Evolutionary conservation across 768 basidiomycete species (phyloP).

Genomic region (Trametes sanguinea): DNA sequence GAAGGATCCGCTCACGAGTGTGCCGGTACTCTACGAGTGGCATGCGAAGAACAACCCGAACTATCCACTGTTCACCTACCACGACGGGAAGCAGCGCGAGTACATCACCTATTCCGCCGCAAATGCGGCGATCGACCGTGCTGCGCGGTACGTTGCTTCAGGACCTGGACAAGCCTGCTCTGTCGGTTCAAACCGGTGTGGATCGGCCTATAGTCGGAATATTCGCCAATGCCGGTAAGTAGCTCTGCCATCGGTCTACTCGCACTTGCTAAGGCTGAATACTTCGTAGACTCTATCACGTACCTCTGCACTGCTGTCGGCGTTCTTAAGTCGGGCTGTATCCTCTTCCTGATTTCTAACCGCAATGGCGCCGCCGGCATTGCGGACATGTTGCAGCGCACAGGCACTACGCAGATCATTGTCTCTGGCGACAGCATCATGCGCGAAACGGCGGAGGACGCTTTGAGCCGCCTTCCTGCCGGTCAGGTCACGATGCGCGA

Average conservation of each 20-base stretch:
- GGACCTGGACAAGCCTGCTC: neutral
- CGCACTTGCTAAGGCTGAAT: neutral
- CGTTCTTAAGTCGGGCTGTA: slow-evolving; percentile 22
- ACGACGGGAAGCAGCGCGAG: slow-evolving; percentile 12
- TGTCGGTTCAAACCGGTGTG: neutral
- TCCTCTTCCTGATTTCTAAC: slow-evolving; percentile 37
- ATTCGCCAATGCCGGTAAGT: slow-evolving; percentile 17
- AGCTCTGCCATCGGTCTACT: neutral
- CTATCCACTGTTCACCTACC: slow-evolving; percentile 35
- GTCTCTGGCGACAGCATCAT: slow-evolving; percentile 4
- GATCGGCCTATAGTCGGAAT: slow-evolving; percentile 29
- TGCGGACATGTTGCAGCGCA: slow-evolving; percentile 32
- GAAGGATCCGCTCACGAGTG: neutral
- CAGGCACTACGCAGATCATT: slow-evolving; percentile 6
- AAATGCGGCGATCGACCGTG: slow-evolving; percentile 31
- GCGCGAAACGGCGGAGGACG: neutral
- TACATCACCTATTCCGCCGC: slow-evolving; percentile 29
- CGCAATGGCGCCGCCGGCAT: slow-evolving; percentile 36
- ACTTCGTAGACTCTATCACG: slow-evolving; percentile 28
- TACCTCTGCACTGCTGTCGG: slow-evolving; percentile 24
- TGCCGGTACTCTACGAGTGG: slow-evolving; percentile 41
- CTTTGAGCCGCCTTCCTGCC: neutral
- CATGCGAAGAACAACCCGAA: slow-evolving; percentile 31
- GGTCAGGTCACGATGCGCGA: slow-evolving; percentile 2
- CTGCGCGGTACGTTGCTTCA: slow-evolving; percentile 20